phyloP scores from a whole-genome alignment of 129 eudicot species.

The Saussurea involucrata region DNA sequence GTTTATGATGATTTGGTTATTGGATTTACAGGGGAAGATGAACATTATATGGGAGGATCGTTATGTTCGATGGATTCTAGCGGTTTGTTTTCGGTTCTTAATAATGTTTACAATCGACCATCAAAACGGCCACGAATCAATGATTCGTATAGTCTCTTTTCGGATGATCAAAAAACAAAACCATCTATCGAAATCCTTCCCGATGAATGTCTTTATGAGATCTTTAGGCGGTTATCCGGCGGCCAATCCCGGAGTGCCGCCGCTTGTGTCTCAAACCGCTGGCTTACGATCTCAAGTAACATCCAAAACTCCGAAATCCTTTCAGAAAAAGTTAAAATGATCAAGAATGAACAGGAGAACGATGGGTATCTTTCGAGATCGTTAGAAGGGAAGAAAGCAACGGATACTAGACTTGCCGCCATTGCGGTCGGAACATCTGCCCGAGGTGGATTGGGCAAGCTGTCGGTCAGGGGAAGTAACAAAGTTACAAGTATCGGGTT shows the following conservation, averaged over 20 bases:
- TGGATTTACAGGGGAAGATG: conserved; percentile 63
- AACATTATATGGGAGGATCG: conserved; percentile 36
- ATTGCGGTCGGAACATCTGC: conserved; percentile 81
- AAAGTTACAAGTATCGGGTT: conserved; percentile 67
- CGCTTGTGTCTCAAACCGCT: conserved; percentile 87
- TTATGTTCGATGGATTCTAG: conserved; percentile 49
- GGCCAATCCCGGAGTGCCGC: conserved; percentile 62
- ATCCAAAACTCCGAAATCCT: conserved; percentile 49
- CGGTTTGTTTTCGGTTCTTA: conserved; percentile 36
- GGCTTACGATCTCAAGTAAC: conserved; percentile 62
- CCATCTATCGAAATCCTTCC: conserved; percentile 72
- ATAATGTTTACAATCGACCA: conserved; percentile 52
- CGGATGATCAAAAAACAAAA: conserved; percentile 28
- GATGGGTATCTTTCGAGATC: conserved; percentile 84
- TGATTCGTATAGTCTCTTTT: conserved; percentile 34
- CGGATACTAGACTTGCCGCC: conserved; percentile 80
- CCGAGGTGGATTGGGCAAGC: conserved; percentile 98
- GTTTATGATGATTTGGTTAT: neutral
- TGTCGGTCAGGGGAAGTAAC: conserved; percentile 70
- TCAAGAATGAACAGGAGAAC: conserved; percentile 30
- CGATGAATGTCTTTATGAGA: conserved; percentile 90
- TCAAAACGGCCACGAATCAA: conserved; percentile 54
- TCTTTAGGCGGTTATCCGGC: conserved; percentile 65
- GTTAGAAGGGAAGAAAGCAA: conserved; percentile 90
- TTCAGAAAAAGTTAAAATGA: conserved; percentile 16